A percentile compares a stretch with the other conserved stretches of the same genome.
phyloP scores from a whole-genome alignment of 495 filamentous ascomycete species.

The Penicillium riverlandense region DNA sequence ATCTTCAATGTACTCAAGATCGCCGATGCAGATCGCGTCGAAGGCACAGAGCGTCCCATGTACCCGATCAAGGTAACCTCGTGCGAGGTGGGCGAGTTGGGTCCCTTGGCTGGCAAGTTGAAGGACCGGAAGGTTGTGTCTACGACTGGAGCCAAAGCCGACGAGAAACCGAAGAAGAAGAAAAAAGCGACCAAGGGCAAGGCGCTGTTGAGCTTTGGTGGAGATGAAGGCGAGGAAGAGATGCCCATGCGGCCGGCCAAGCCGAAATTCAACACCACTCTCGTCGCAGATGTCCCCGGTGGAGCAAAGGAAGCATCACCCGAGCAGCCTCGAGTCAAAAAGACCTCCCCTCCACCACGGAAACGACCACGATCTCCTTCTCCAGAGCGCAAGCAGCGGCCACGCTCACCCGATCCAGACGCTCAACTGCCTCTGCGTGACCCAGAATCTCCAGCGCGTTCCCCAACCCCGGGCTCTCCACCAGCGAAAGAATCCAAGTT shows the following conservation, averaged over 20 bases:
- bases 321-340: slow-evolving; percentile 17
- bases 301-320: slow-evolving; percentile 11
- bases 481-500: slow-evolving; percentile 50
- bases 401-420: slow-evolving; percentile 28
- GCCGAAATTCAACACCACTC: slow-evolving; percentile 81
- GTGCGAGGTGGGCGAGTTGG: slow-evolving; percentile 66
- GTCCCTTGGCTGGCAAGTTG: slow-evolving; percentile 87
- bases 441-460: slow-evolving; percentile 41
- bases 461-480: slow-evolving; percentile 39
- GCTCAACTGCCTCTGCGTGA: slow-evolving; percentile 39
- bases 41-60: slow-evolving; percentile 74
- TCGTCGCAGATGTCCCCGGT: slow-evolving; percentile 50
- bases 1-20: slow-evolving; percentile 94
- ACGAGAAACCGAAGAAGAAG: slow-evolving; percentile 55
- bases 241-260: slow-evolving; percentile 64
- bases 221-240: slow-evolving; percentile 64
- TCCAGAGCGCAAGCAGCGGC: slow-evolving; percentile 21
- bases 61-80: slow-evolving; percentile 78
- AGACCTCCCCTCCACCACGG: slow-evolving; percentile 14
- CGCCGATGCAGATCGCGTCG: slow-evolving; percentile 74
- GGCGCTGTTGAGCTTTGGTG: slow-evolving; percentile 81
- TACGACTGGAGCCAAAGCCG: slow-evolving; percentile 26
- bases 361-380: slow-evolving; percentile 13
- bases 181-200: slow-evolving; percentile 75
- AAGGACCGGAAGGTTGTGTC: slow-evolving; percentile 51